These are phyloP conservation scores for Zymoseptoria passerinii DNA, from an alignment of 2,329 filamentous ascomycete genomes.

Conservation along the genomic window DNA sequence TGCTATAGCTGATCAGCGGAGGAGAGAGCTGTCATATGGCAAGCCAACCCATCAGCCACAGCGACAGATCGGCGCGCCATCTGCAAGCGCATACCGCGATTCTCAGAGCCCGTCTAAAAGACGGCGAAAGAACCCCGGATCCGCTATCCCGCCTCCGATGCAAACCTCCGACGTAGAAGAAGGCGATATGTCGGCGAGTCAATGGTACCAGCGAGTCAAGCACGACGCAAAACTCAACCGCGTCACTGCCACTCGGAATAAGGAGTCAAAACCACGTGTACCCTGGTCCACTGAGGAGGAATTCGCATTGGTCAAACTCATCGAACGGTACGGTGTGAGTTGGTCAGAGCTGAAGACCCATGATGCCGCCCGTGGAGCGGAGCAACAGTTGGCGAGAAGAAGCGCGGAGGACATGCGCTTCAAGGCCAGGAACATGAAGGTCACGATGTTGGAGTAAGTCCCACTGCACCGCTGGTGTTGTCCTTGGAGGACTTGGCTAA, in stretches of 20 bases:
- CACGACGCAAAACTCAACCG: slow-evolving; percentile 16
- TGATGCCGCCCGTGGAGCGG: slow-evolving; percentile 20
- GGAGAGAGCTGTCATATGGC: slow-evolving; percentile 28
- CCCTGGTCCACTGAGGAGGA: slow-evolving; percentile 33
- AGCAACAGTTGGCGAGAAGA: slow-evolving; percentile 30
- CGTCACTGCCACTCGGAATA: slow-evolving; percentile 9
- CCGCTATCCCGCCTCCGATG: slow-evolving; percentile 22
- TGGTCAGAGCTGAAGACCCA: slow-evolving; percentile 42
- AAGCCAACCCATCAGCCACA: not conserved
- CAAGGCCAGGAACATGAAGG: slow-evolving; percentile 46
- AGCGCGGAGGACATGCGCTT: slow-evolving; percentile 42
- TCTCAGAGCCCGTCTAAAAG: slow-evolving; percentile 13
- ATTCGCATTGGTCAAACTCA: slow-evolving; percentile 40
- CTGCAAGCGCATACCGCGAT: not conserved
- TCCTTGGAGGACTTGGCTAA: no score
- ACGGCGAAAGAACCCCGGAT: slow-evolving; percentile 27
- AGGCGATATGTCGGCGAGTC: slow-evolving; percentile 1
- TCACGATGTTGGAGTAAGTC: slow-evolving; percentile 36
- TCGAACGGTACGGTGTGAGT: slow-evolving; percentile 37
- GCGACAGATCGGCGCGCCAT: slow-evolving; percentile 3
- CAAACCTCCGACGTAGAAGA: slow-evolving; percentile 7
- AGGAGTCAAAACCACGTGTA: slow-evolving; percentile 19
- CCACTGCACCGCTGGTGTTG: not conserved
- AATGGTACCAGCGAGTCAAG: slow-evolving; percentile 16
- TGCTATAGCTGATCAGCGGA: slow-evolving; percentile 26